phyloP scores from a whole-genome alignment of 345 rosid genomes.

The Eucalyptus victrix region DNA sequence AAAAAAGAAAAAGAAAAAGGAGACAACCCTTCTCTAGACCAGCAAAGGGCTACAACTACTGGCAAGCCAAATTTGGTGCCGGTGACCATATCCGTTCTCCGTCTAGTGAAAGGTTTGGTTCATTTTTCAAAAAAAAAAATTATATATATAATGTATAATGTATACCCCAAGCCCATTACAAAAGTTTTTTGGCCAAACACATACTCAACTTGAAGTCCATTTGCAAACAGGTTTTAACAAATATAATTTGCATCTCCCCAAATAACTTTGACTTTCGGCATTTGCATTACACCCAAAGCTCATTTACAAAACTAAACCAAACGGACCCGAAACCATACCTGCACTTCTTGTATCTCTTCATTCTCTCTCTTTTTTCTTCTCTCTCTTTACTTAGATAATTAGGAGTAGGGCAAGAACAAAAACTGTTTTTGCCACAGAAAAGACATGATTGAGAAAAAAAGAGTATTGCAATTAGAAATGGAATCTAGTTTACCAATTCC shows the following conservation, averaged over 20 bases:
- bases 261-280: too few relatives aligned
- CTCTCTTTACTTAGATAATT: background rate
- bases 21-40: fast-evolving
- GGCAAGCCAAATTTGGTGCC: fast-evolving
- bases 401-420: background rate
- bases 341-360: background rate
- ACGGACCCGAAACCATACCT: fast-evolving
- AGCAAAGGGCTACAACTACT: fast-evolving
- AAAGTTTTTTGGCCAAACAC: background rate
- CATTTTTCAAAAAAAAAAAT: too few relatives aligned
- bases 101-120: fast-evolving
- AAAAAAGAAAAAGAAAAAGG: too few relatives aligned
- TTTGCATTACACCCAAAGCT: too few relatives aligned
- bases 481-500: background rate
- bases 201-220: too few relatives aligned
- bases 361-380: background rate
- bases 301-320: too few relatives aligned
- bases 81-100: fast-evolving
- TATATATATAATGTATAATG: too few relatives aligned
- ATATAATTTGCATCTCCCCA: too few relatives aligned
- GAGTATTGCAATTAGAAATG: background rate
- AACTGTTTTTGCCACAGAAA: background rate
- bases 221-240: fast-evolving
- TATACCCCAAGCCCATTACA: background rate
- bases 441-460: background rate